Conservation (phyloP, 805 yeast genomes). For the Candida mattraensis region DNA sequence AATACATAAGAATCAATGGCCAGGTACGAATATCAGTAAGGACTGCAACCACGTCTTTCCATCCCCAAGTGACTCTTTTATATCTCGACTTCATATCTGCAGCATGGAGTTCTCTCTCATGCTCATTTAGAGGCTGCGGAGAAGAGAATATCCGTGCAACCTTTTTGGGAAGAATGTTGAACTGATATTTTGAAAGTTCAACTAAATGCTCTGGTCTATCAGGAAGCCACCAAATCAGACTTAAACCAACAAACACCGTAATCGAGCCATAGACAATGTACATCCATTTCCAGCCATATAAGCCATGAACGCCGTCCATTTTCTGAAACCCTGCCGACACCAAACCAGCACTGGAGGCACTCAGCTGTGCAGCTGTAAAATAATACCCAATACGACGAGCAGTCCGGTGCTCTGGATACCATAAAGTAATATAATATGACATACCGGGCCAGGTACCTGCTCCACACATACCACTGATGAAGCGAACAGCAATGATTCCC, state of each 20-base stretch:
- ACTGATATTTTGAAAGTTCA: constrained; percentile 6
- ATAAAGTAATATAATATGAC: constrained; percentile 77
- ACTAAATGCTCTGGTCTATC: constrained; percentile 57
- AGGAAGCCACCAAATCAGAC: constrained; percentile 81
- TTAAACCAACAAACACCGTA: constrained; percentile 62
- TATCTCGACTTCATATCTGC: constrained; percentile 59
- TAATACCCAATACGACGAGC: constrained; percentile 84
- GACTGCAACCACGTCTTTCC: constrained; percentile 55
- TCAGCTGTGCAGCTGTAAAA: constrained; percentile 89
- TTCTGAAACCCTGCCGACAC: constrained; percentile 87
- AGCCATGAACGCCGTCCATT: constrained; percentile 70
- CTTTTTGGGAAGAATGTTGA: constrained; percentile 19
- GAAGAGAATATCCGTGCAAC: constrained; percentile 23
- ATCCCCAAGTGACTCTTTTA: constrained; percentile 50
- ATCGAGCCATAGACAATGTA: constrained; percentile 73
- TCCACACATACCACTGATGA: constrained; percentile 72
- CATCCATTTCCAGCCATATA: constrained; percentile 86
- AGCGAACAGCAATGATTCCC: constrained; percentile 70
- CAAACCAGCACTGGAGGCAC: constrained; percentile 86
- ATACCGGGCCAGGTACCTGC: constrained; percentile 93
- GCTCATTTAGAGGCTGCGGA: constrained; percentile 48
- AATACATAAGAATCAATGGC: constrained; percentile 85
- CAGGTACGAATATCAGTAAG: constrained; percentile 66
- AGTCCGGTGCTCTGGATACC: constrained; percentile 80
- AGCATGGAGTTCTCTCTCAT: constrained; percentile 57